Base-by-base conservation (phyloP, 1,284 basidiomycete genomes). In the Dichomitus squalens region DNA sequence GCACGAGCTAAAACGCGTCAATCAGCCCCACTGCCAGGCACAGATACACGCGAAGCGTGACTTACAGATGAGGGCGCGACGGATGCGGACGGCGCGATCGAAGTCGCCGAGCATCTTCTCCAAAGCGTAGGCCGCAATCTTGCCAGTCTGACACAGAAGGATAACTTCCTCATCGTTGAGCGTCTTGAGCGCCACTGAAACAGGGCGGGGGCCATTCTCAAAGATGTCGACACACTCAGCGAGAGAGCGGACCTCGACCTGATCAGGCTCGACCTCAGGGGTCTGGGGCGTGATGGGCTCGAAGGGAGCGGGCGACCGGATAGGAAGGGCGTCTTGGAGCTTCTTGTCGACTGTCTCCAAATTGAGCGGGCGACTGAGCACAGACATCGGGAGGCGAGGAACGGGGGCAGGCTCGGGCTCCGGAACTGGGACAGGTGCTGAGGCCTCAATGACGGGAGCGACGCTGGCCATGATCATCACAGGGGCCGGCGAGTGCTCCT, bases 151-250 rank as follows among this genome's bases (percentile, higher is more conserved):
- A 8, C 90, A 86, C 29, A 99, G 81, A 53, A 95, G 63, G 53
- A 99, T 88, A 53, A 99, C 79, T 74, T 99, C 96, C 70, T 99
- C 96, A 69, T 99, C 95, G 49, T 85, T 92, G 64, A 99, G 76
- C 64, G 86, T 76, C 53, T 81, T 76, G 43, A 89, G 66, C 39
- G 80, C 75, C 40, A 72, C 76, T 49, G 78, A 79, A 8, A 81
- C 77, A 18, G 90, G 88, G 46, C 90, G 84, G 1, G 92, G 87
- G 1, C 90, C 92, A 57, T 89, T 88, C 67, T 94, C 93, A 66
- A 92, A 95, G 53, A 98, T 82, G n/a, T 90, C 85, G 52, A 93
- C 80, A 63, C 92, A 90, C 67, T 95, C 92, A 41, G 92, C 88
- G n/a, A 95, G 75, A 1, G 86, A 77, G 40, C 92, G 83, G 2